Evolutionary conservation across 169 alveolate species (phyloP), one percentile per base, ranked within the genome.

Genomic region (Eimeria acervulina): DNA sequence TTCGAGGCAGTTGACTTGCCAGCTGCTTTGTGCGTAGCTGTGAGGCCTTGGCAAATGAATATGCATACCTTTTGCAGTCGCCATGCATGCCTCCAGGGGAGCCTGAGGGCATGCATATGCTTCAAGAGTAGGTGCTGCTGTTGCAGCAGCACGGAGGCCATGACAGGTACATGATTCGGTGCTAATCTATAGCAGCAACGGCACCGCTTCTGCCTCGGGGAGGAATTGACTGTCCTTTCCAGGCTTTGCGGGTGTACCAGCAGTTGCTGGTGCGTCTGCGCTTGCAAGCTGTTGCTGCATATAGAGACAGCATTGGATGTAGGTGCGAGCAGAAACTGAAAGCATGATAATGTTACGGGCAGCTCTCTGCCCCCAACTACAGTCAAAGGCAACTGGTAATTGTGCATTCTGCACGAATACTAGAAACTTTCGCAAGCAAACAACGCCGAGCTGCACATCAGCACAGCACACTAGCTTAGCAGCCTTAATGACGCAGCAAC

Each of bases 321-420:
- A 8, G 15, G 31, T 38, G 84, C 84, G 84, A 72, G 84, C 84
- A 72, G 84, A 72, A 72, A 72, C 84, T 72, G 84, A 72, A 72
- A 31, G 52, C 52, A 52, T 36, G 84, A 15, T 72, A 52, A 3
- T 4, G 5, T 63, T 63, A 63, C 38, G 74, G 74, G 38, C 8
- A 26, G 38, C 74, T 15, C 17, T 6, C 13, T 15, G 38, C 31
- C 74, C 74, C 36, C n/a, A 59, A 4, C 13, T 63, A 15, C 38
- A 63, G 10, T 63, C 74, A 63, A 63, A 63, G 36, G 74, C 74
- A 63, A 63, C 74, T 63, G 36, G 74, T 63, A 63, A 26, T 63
- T 63, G 74, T 63, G 74, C 74, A 8, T 21, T 63, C 74, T 63
- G 74, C 74, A 63, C 36, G 74, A 26, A 63, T 36, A 63, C 74